Evolutionary conservation across 2,329 filamentous ascomycete genomes (phyloP).

Genomic region (Monosporascus sp.): DNA sequence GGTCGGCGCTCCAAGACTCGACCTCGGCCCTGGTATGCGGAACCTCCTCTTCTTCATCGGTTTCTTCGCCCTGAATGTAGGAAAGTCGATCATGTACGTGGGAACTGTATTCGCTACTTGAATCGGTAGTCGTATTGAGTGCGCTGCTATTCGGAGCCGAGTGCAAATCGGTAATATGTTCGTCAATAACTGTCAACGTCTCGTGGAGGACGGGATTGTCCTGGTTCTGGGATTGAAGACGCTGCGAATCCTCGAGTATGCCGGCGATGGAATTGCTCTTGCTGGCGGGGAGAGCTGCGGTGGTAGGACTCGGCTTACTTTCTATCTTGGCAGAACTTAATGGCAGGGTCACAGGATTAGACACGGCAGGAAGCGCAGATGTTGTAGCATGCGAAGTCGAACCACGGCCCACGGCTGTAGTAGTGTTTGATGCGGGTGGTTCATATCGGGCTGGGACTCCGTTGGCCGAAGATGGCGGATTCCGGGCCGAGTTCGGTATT

Average conservation of each 20-base stretch:
- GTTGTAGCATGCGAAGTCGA: slow-evolving; percentile 13
- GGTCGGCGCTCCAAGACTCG: slow-evolving; percentile 69
- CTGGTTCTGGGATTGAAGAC: slow-evolving; percentile 42
- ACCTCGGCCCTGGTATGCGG: slow-evolving; percentile 69
- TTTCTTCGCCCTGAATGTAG: slow-evolving; percentile 91
- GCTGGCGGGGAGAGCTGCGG: slow-evolving; percentile 19
- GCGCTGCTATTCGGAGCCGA: slow-evolving; percentile 48
- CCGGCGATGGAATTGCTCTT: slow-evolving; percentile 24
- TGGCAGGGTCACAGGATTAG: slow-evolving; percentile 33
- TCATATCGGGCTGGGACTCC: slow-evolving; percentile 15
- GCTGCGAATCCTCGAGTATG: slow-evolving; percentile 35
- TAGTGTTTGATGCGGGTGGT: slow-evolving; percentile 19
- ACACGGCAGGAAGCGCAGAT: slow-evolving; percentile 18
- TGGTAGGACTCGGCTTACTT: slow-evolving; percentile 23
- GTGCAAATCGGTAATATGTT: slow-evolving; percentile 86
- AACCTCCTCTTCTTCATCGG: slow-evolving; percentile 81
- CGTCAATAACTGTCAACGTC: slow-evolving; percentile 91
- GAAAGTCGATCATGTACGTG: slow-evolving; percentile 73
- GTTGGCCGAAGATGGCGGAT: slow-evolving; percentile 18
- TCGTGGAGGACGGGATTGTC: slow-evolving; percentile 74
- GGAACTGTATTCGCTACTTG: slow-evolving; percentile 85
- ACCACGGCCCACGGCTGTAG: slow-evolving; percentile 22
- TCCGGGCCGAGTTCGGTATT: slow-evolving; percentile 25
- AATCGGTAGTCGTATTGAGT: slow-evolving; percentile 62
- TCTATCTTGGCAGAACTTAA: slow-evolving; percentile 37